Conservation (phyloP, 129 eudicot genomes). For the Flaveria robusta region DNA sequence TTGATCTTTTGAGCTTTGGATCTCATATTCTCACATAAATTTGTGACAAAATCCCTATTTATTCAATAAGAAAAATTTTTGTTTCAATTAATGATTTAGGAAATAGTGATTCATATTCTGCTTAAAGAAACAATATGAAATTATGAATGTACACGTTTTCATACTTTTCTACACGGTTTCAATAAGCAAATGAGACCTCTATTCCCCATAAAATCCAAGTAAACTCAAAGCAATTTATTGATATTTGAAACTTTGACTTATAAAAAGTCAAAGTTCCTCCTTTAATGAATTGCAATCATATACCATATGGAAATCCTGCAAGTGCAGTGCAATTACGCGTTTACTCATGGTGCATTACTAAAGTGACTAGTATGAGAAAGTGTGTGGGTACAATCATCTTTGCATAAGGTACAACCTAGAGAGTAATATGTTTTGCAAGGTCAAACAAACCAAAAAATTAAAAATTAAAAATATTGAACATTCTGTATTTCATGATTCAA, state of each 20-base stretch:
- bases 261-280: too few species aligned
- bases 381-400: background rate
- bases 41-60: background rate
- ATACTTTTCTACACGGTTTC: slow-evolving; percentile 34
- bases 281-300: slow-evolving; percentile 4
- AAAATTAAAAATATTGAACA: background rate
- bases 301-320: slow-evolving; percentile 14
- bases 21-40: background rate
- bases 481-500: slow-evolving; percentile 36
- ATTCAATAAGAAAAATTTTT: background rate
- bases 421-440: slow-evolving; percentile 9
- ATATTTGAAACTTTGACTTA: background rate
- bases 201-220: slow-evolving; percentile 32
- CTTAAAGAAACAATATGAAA: background rate
- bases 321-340: slow-evolving; percentile 16
- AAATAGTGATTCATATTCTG: slow-evolving; percentile 6
- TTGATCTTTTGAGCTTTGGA: background rate
- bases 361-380: slow-evolving; percentile 16
- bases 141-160: background rate
- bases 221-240: slow-evolving; percentile 22
- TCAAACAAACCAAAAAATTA: slow-evolving; percentile 1
- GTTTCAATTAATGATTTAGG: background rate
- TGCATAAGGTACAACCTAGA: slow-evolving; percentile 19
- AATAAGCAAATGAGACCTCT: slow-evolving; percentile 28
- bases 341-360: slow-evolving; percentile 15